Evolutionary conservation across 805 yeast genomes (phyloP).

Genomic region (Yamadazyma paraphyllophila): DNA sequence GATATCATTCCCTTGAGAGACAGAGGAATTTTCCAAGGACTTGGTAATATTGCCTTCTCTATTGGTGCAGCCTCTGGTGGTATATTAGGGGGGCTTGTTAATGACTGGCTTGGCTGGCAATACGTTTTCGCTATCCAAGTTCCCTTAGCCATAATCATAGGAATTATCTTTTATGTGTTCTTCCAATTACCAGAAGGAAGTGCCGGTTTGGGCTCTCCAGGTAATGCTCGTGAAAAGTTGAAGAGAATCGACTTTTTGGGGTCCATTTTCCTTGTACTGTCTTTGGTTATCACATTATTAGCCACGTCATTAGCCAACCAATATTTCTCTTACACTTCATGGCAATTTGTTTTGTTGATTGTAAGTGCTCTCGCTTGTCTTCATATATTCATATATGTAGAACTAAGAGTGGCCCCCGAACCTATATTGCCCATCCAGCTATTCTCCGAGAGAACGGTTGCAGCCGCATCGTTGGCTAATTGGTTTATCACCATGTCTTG

Average conservation of each 20-base stretch:
- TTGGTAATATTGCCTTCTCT: conserved; percentile 73
- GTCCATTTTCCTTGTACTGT: conserved; percentile 53
- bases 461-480: conserved; percentile 64
- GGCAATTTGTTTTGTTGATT: conserved; percentile 34
- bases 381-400: conserved; percentile 48
- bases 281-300: conserved; percentile 57
- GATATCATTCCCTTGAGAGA: conserved; percentile 75
- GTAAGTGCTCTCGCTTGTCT: conserved; percentile 25
- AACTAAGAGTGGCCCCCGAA: conserved; percentile 50
- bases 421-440: conserved; percentile 69
- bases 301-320: conserved; percentile 69
- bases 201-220: conserved; percentile 52
- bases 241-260: conserved; percentile 69
- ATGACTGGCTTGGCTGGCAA: conserved; percentile 55
- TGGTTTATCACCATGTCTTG: conserved; percentile 71
- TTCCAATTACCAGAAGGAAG: conserved; percentile 53
- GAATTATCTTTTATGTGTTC: conserved; percentile 33
- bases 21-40: conserved; percentile 81
- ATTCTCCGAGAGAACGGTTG: conserved; percentile 55
- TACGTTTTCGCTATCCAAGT: conserved; percentile 40
- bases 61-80: conserved; percentile 57
- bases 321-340: conserved; percentile 47
- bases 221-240: conserved; percentile 47
- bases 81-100: conserved; percentile 51
- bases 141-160: conserved; percentile 43